These are phyloP conservation scores for Geotrichum aggregatum DNA, from an alignment of 1,139 yeast genomes.

Conservation along the genomic window DNA sequence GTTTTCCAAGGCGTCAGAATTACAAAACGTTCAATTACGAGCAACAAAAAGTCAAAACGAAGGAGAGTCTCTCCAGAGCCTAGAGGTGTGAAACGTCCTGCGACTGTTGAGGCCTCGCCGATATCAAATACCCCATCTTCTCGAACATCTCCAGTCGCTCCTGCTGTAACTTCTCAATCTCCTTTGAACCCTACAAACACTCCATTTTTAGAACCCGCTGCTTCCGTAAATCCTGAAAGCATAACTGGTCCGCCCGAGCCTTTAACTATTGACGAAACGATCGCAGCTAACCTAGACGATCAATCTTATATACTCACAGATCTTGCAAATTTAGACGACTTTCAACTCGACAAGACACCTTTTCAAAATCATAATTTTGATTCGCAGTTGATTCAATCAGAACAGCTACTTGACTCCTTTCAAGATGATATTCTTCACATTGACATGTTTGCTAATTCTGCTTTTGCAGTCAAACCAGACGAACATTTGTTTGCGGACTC, in stretches of 20 bases:
- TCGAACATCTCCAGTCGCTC: constrained; percentile 13
- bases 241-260: constrained; percentile 8
- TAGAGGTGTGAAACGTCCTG: background rate
- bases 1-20: constrained; percentile 52
- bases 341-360: background rate
- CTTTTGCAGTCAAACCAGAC: background rate
- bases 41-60: constrained; percentile 28
- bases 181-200: constrained; percentile 1
- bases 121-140: constrained; percentile 17
- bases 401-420: constrained; percentile 4
- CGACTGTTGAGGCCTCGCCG: constrained; percentile 13
- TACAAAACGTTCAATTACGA: constrained; percentile 8
- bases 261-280: background rate
- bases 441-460: constrained; percentile 43
- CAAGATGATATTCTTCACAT: constrained; percentile 31
- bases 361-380: too few species aligned
- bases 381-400: background rate
- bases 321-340: background rate
- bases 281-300: too few species aligned
- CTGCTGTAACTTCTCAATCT: background rate
- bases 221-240: background rate
- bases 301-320: background rate
- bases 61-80: constrained; percentile 13
- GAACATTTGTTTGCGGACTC: background rate
- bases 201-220: background rate